phyloP scores from a whole-genome alignment of 176 grass and related monocot species.

The Hsuehochloa calcarea region DNA sequence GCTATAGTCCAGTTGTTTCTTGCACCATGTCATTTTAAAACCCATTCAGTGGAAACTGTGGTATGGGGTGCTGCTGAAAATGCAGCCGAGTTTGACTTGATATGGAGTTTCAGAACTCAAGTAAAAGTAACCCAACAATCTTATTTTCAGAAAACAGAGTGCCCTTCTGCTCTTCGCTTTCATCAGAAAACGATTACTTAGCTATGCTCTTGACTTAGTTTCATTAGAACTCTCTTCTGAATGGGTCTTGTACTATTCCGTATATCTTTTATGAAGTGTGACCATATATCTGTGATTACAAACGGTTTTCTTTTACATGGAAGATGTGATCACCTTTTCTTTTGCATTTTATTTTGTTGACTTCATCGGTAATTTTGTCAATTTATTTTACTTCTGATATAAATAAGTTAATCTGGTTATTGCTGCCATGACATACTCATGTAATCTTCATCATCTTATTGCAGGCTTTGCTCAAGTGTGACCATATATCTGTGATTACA shows the following conservation, averaged over 20 bases:
- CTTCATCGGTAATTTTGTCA: neutral
- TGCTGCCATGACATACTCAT: neutral
- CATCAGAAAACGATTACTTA: neutral
- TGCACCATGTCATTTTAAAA: neutral
- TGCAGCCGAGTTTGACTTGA: neutral
- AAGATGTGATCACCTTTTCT: neutral
- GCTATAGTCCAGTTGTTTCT: neutral
- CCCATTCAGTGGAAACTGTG: neutral
- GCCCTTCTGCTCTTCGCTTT: neutral
- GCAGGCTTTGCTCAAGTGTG: conserved; percentile 36
- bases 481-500: conserved; percentile 42
- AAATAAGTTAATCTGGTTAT: neutral
- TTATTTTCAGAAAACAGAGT: neutral
- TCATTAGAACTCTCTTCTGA: neutral
- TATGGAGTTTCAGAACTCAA: neutral
- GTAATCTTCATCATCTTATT: neutral
- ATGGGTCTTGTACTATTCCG: neutral
- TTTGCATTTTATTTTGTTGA: neutral
- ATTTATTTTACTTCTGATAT: neutral
- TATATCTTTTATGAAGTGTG: too few species aligned
- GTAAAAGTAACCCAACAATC: neutral
- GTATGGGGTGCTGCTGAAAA: neutral
- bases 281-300: too few species aligned
- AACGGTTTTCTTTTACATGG: neutral
- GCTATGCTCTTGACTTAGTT: neutral